Conservation (phyloP, 2,329 filamentous ascomycete genomes). For the Pseudogymnoascus sp. region DNA sequence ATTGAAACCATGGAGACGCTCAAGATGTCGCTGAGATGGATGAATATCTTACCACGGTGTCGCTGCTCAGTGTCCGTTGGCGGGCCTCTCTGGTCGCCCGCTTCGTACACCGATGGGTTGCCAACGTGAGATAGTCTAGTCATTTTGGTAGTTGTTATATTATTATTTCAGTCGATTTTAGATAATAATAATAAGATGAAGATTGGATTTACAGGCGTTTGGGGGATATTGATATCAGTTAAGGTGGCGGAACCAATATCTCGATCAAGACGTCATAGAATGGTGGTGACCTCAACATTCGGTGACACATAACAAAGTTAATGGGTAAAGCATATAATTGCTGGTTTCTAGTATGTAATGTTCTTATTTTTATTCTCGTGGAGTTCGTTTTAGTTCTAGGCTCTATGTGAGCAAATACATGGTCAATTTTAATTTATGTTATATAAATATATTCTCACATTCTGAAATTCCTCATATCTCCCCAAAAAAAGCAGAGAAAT, state of each 20-base stretch:
- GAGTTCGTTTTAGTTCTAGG: too few species aligned
- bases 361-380: too few species aligned
- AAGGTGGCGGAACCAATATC: not conserved
- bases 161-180: not conserved
- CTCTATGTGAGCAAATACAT: too few species aligned
- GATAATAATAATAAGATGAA: not conserved
- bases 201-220: not conserved
- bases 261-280: not conserved
- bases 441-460: not conserved
- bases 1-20: slow-evolving; percentile 62
- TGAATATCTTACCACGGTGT: slow-evolving; percentile 48
- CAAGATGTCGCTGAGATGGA: slow-evolving; percentile 61
- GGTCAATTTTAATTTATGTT: too few species aligned
- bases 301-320: not conserved
- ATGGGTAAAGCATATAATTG: not conserved
- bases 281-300: not conserved
- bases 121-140: slow-evolving; percentile 44
- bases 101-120: slow-evolving; percentile 59
- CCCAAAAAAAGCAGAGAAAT: too few species aligned
- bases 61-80: slow-evolving; percentile 42
- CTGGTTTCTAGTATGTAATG: not conserved
- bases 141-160: slow-evolving; percentile 4
- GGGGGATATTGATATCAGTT: not conserved
- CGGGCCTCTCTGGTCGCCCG: slow-evolving; percentile 64
- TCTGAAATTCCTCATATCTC: not conserved